Evolutionary conservation across 352 stramenopile species (phyloP), one percentile per base, ranked within the genome.

Genomic region (Phytophthora lateralis): DNA sequence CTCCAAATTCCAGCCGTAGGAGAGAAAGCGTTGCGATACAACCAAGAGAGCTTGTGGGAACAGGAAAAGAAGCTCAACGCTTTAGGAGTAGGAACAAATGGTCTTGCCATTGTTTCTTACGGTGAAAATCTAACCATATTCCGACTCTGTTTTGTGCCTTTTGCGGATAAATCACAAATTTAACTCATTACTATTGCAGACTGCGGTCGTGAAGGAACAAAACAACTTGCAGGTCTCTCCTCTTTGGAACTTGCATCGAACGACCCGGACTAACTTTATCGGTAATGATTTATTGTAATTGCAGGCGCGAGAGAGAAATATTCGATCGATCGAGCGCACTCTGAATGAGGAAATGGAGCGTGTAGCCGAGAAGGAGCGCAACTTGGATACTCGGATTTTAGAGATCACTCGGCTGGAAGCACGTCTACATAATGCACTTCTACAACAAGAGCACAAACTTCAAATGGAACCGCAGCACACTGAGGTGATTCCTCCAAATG

Each of bases 351-450:
- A 73, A 29, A 45, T 65, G 32, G 60, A 78, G 0, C 73, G 74
- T 6, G 56, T 67, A 6, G 38, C 48, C 0, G 56, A 72, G 5
- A 85, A 85, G 46, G 67, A 81, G 32, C 58, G 15, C 4, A 51
- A 53, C n/a, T 52, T 85, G 9, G 73, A 83, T 27, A 15, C 24
- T 6, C 70, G 70, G 4, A 82, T 83, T 27, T 39, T 72, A 17
- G 64, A 83, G 24, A 77, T 87, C 32, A 69, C 68, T 32, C 53
- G 58, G 1, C 61, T 87, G 7, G 77, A 87, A 55, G 29, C 60
- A 6, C 73, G 77, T n/a, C 45, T 83, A 4, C 73, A 83, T n/a
- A 63, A 85, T 0, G 75, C 72, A 4, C 60, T 85, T 26, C 49
- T 63, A 12, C 50, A 63, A 45, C 48, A 67, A 44, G 38, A 55